These are phyloP conservation scores for Diaporthe destruens DNA, from an alignment of 2,329 filamentous ascomycete species.

Conservation along the genomic window DNA sequence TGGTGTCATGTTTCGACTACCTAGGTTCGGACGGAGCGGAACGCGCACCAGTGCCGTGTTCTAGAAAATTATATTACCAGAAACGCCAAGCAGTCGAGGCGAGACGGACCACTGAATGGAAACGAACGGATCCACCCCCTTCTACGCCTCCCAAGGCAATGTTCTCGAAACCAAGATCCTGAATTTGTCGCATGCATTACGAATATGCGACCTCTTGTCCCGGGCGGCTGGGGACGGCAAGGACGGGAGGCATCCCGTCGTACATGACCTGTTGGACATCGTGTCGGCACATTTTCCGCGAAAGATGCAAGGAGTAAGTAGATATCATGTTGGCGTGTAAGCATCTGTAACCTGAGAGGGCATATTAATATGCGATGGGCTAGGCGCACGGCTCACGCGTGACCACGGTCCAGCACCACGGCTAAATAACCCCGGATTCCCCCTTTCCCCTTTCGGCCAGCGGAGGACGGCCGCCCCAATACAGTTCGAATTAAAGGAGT, in stretches of 20 bases:
- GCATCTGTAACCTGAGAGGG: not conserved
- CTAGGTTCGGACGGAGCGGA: not conserved
- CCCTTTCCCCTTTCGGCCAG: slow-evolving; percentile 30
- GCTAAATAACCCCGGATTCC: slow-evolving; percentile 21
- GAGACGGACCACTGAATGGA: not conserved
- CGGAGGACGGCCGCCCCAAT: slow-evolving; percentile 24
- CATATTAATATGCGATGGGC: not conserved
- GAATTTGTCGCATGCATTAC: not conserved
- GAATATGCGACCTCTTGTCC: slow-evolving; percentile 19
- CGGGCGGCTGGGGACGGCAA: slow-evolving; percentile 22
- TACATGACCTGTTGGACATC: not conserved
- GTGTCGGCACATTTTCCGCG: slow-evolving; percentile 1
- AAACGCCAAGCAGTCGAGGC: not conserved
- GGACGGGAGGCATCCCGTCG: slow-evolving; percentile 18
- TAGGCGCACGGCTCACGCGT: slow-evolving; percentile 25
- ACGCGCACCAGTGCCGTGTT: slow-evolving; percentile 3
- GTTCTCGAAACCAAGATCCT: not conserved
- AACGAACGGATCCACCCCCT: not conserved
- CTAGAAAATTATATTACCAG: slow-evolving; percentile 3
- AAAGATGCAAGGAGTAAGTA: not conserved
- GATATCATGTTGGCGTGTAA: not conserved
- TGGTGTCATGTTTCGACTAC: slow-evolving; percentile 8
- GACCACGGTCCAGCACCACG: slow-evolving; percentile 18
- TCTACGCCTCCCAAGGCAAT: not conserved
- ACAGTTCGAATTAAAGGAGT: slow-evolving; percentile 22